phyloP scores from a whole-genome alignment of 768 basidiomycete species.

The Podaxis sp. region DNA sequence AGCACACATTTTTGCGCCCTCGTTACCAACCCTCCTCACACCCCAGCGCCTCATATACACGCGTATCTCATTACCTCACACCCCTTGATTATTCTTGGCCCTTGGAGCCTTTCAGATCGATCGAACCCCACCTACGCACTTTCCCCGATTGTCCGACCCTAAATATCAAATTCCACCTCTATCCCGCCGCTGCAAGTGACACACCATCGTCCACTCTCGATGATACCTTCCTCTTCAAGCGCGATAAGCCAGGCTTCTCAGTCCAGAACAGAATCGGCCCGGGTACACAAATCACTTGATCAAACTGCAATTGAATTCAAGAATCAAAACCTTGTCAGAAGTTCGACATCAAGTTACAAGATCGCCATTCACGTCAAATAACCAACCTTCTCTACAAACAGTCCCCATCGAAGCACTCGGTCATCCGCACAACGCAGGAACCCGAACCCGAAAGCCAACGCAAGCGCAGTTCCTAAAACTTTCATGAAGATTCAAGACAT shows the following conservation, averaged over 20 bases:
- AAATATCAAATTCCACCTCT: neutral
- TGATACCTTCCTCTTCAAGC: neutral
- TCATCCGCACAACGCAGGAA: neutral
- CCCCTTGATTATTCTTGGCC: neutral
- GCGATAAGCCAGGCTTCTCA: neutral
- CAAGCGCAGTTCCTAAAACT: too few relatives aligned
- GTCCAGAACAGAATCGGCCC: neutral
- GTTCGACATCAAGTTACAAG: neutral
- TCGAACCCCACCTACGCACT: neutral
- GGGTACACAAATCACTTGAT: neutral
- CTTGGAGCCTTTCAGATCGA: neutral
- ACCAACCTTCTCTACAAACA: neutral
- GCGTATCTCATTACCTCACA: neutral
- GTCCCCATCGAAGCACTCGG: neutral
- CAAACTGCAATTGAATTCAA: too few relatives aligned
- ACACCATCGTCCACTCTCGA: neutral
- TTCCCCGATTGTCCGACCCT: slow-evolving; percentile 3
- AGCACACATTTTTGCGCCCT: neutral
- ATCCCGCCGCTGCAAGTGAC: too few relatives aligned
- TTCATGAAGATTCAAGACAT: too few relatives aligned
- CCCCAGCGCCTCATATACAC: neutral
- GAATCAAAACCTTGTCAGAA: too few relatives aligned
- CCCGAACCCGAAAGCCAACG: neutral
- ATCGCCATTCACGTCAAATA: neutral
- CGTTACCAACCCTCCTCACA: neutral